phyloP scores from a whole-genome alignment of 2,329 filamentous ascomycete species.

The Penicillium fuscoglaucum region DNA sequence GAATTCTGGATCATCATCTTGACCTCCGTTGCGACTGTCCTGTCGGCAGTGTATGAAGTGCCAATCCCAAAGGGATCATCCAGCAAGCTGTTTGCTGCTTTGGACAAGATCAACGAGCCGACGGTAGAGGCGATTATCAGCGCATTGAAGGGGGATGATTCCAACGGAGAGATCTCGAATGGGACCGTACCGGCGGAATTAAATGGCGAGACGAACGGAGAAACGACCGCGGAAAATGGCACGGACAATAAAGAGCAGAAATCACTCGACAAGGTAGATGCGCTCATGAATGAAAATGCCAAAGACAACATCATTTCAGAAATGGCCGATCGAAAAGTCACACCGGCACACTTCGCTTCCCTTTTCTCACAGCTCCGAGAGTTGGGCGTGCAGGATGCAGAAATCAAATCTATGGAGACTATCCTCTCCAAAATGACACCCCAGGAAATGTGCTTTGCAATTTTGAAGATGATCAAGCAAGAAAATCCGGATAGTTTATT shows the following conservation, averaged over 20 bases:
- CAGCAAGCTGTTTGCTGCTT: constrained; percentile 21
- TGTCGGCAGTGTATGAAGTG: constrained; percentile 40
- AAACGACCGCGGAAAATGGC: background rate
- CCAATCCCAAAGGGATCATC: constrained; percentile 18
- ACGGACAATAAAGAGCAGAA: constrained; percentile 8
- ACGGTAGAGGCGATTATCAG: constrained; percentile 23
- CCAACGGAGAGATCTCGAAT: background rate
- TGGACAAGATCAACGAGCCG: constrained; percentile 24
- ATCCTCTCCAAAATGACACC: constrained; percentile 68
- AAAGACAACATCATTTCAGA: constrained; percentile 16
- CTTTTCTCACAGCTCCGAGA: constrained; percentile 21
- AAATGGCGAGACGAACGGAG: background rate
- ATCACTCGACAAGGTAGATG: constrained; percentile 20
- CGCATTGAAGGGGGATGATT: constrained; percentile 15
- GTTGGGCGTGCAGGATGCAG: constrained; percentile 18
- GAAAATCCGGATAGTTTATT: constrained; percentile 84
- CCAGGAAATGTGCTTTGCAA: constrained; percentile 71
- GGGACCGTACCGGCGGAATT: background rate
- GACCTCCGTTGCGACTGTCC: constrained; percentile 19
- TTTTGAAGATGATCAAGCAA: constrained; percentile 90
- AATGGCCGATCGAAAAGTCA: constrained; percentile 20
- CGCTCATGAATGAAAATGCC: constrained; percentile 20
- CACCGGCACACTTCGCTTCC: constrained; percentile 17
- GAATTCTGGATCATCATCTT: constrained; percentile 70
- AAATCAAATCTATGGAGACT: constrained; percentile 21